Base-by-base conservation (phyloP, 2,329 filamentous ascomycete species). In the Cladosporium velox region DNA sequence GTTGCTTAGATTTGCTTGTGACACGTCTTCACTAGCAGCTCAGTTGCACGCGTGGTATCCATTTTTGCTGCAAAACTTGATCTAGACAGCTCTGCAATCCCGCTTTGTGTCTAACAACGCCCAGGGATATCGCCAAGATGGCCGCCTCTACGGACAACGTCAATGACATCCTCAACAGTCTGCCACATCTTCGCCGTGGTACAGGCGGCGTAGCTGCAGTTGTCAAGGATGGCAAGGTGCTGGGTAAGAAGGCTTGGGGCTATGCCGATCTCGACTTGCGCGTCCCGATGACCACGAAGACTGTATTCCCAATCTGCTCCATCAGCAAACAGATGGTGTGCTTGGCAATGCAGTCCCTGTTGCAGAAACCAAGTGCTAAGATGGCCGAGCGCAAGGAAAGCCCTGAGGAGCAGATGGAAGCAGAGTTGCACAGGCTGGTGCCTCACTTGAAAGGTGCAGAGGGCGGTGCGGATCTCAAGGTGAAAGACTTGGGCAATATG, bases 251-350 rank as follows among this genome's bases (percentile, higher is more conserved):
- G 3, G 72, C 75, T 47, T 83, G 80, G 79, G 81, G 81, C 41
- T 82, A 77, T 61, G 79, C 81, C 24, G 75, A 83, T 70, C 64
- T 82, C 24, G 74, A 80, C n/a, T 59, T 68, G 10, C 75, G 76
- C 5, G 76, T 79, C 26, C 75, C 73, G 5, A 73, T 83, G 68
- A 76, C 73, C 0, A 51, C 76, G 4, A 66, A 77, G 4, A 81
- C 76, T 1, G 73, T 75, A 11, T 68, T 83, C 24, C 81, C 81
- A 12, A 82, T 83, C 65, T 83, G 81, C 68, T 82, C 80, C 6
- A 83, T 82, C 66, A 77, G 80, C 2, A 83, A 83, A 69, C 81
- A 83, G 62, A 79, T 81, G 71, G 70, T 80, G 1, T 81, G 79
- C 63, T 73, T 77, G 5, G 67, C 78, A 4, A 66, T 81, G 58